Conservation (phyloP, 768 basidiomycete genomes). For the Grammothele lineata region DNA sequence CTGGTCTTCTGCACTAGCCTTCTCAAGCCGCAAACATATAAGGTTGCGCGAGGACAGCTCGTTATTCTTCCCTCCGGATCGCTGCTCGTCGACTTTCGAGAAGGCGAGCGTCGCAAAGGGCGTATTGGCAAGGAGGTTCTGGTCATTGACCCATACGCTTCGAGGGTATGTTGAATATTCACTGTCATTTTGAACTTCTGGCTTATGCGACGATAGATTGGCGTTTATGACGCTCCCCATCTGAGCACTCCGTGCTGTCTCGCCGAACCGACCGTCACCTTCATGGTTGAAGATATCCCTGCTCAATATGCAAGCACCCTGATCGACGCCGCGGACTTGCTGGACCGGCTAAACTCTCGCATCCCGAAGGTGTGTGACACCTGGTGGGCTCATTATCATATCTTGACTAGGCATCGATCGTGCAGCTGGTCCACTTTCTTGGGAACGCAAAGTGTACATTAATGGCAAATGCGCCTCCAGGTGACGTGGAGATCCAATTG, state of each 20-base stretch:
- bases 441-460: slow-evolving; percentile 39
- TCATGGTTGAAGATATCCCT: slow-evolving; percentile 36
- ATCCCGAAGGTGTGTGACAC: slow-evolving; percentile 49
- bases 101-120: slow-evolving; percentile 45
- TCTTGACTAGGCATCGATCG: too few relatives aligned
- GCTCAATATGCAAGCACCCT: slow-evolving; percentile 41
- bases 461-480: slow-evolving; percentile 48
- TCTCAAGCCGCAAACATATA: slow-evolving; percentile 35
- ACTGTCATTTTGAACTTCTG: too few relatives aligned
- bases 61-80: slow-evolving; percentile 47
- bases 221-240: slow-evolving; percentile 45
- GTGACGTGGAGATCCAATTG: slow-evolving; percentile 44
- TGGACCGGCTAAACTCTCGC: slow-evolving; percentile 47
- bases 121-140: slow-evolving; percentile 44
- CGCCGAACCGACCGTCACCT: slow-evolving; percentile 36
- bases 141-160: slow-evolving; percentile 37
- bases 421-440: slow-evolving; percentile 40
- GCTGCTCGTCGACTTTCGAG: slow-evolving; percentile 54
- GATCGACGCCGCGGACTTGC: slow-evolving; percentile 38
- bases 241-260: slow-evolving; percentile 47
- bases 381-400: too few relatives aligned
- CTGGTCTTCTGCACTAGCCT: slow-evolving; percentile 27
- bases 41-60: slow-evolving; percentile 42
- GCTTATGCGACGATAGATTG: too few relatives aligned
- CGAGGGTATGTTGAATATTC: too few relatives aligned